Evolutionary conservation across 805 yeast genomes (phyloP), one percentile per base, ranked within the genome.

Genomic region (Suhomyces pyralidae): DNA sequence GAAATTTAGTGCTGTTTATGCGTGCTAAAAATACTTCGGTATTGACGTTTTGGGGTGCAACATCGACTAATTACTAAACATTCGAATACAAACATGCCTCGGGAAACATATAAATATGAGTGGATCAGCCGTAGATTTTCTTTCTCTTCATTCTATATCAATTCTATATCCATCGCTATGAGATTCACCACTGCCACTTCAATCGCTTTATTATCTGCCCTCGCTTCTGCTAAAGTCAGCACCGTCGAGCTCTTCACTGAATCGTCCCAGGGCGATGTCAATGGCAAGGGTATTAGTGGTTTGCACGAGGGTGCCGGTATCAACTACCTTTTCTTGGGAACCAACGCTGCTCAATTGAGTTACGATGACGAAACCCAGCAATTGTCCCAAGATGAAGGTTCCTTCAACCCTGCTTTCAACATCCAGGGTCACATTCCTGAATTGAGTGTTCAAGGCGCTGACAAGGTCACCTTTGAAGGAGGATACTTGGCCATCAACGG

Each of bases 231-330:
- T 14, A 34, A 49, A 17, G 36, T 36, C 40, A 17, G 17, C 48
- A 30, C 15, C 32, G 34, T 50, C 26, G 19, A 26, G 8, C 53
- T 53, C 26, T 32, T 14, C 17, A 40, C 36, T 15, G 46, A 47
- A 40, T 50, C 53, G 14, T 25, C 15, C 36, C 10, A 49, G 40
- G 3, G 26, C 9, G 48, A 26, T 9, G 45, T 50, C 17, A 36
- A 52, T 46, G 50, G 50, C 9, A 10, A 51, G 7, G 55, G 55
- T 20, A 17, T 54, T 7, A 14, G 49, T 17, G 40, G 52, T 20
- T 24, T 8, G 14, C 81, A 76, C 58, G 78, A 71, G 59, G 81
- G 81, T 58, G 81, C 81, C 49, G 81, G 73, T 50, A 61, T 74
- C 53, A 63, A 69, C 65, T 78, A 75, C 62, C 58, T 72, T 34